Evolutionary conservation across 768 basidiomycete genomes (phyloP).

Genomic region (Podaxis pistillaris): DNA sequence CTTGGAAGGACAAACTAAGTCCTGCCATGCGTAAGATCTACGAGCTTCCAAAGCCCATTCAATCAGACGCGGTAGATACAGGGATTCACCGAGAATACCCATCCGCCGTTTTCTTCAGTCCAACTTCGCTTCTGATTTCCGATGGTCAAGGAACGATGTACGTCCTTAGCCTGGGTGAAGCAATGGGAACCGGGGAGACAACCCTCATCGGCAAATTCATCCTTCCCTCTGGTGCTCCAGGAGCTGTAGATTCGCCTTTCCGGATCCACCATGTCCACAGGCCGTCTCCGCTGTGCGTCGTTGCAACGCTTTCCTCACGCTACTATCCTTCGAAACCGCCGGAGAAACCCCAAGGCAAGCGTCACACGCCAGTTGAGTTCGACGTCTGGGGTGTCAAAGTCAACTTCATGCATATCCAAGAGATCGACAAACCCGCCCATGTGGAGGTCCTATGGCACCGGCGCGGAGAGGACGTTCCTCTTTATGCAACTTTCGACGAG

Average conservation of each 20-base stretch:
- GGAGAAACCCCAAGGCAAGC: slow-evolving; percentile 21
- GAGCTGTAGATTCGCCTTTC: slow-evolving; percentile 41
- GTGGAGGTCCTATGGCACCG: slow-evolving; percentile 69
- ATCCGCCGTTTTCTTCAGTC: slow-evolving; percentile 56
- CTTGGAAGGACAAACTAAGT: slow-evolving; percentile 39
- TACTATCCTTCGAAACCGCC: slow-evolving; percentile 31
- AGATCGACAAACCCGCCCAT: slow-evolving; percentile 27
- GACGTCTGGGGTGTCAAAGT: slow-evolving; percentile 66
- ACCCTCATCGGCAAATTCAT: slow-evolving; percentile 51
- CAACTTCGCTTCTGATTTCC: slow-evolving; percentile 50
- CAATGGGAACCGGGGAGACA: background rate
- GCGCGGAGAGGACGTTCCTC: slow-evolving; percentile 68
- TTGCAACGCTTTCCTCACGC: slow-evolving; percentile 60
- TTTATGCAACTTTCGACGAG: slow-evolving; percentile 49
- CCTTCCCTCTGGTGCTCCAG: slow-evolving; percentile 30
- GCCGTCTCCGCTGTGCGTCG: slow-evolving; percentile 34
- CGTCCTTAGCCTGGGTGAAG: slow-evolving; percentile 32
- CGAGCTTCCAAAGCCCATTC: slow-evolving; percentile 57
- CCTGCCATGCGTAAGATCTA: slow-evolving; percentile 58
- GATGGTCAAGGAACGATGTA: slow-evolving; percentile 75
- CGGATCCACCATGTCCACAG: slow-evolving; percentile 42
- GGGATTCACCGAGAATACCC: slow-evolving; percentile 71
- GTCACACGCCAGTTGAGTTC: slow-evolving; percentile 41
- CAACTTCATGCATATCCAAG: slow-evolving; percentile 36
- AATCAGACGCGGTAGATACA: slow-evolving; percentile 28